Percentiles rank a stretch among this genome's conserved stretches.
Conservation (phyloP, 23 red algal genomes). For the Gracilaria vermiculophylla region DNA sequence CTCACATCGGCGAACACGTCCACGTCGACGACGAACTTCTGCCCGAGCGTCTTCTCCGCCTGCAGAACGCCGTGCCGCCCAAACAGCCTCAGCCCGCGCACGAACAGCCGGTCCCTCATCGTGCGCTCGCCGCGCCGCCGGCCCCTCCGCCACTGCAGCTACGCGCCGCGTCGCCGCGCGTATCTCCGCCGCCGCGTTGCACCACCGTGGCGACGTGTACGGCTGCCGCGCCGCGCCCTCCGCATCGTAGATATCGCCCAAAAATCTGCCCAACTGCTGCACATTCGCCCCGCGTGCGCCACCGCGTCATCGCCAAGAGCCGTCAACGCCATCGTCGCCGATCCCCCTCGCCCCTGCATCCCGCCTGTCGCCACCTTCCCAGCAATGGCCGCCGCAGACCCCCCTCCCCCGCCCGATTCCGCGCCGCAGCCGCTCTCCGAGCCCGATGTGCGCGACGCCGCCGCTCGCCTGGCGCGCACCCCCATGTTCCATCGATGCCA, state of each 20-base stretch:
- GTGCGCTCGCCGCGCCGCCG: background rate
- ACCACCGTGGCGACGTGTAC: slow-evolving; percentile 8
- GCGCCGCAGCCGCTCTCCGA: background rate
- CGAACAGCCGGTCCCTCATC: background rate
- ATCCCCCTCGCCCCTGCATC: background rate
- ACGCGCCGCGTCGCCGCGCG: no score
- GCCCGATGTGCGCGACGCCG: background rate
- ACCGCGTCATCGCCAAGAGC: background rate
- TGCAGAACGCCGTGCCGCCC: slow-evolving; percentile 72
- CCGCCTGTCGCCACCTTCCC: no score
- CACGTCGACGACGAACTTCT: slow-evolving; percentile 79
- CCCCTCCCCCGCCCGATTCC: background rate
- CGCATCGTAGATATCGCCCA: background rate
- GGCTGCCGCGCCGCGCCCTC: background rate
- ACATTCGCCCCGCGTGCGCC: background rate
- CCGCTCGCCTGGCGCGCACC: background rate
- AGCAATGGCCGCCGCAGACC: no score
- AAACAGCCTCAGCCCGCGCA: slow-evolving; percentile 68
- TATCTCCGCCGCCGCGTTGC: background rate
- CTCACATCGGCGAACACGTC: slow-evolving; percentile 36
- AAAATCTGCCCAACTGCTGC: background rate
- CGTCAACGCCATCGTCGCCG: background rate
- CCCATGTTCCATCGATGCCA: slow-evolving; percentile 50
- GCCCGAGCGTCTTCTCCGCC: slow-evolving; percentile 71
- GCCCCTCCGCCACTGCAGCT: background rate